phyloP scores from a whole-genome alignment of 192 early-diverging fungal species.

The Piromyces finnis region DNA sequence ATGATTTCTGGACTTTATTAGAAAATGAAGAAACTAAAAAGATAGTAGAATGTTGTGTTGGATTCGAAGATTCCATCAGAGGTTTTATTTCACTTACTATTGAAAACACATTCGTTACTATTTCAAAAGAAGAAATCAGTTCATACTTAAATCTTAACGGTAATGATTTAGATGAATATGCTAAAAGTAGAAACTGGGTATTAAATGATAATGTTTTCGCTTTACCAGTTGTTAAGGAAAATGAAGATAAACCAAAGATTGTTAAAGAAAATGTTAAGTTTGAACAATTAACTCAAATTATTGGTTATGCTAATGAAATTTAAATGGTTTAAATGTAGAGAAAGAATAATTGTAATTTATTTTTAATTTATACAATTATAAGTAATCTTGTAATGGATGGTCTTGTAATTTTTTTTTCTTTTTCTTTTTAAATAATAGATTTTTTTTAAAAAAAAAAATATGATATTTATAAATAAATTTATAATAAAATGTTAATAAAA shows the following conservation, averaged over 20 bases:
- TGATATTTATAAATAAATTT: too few species aligned
- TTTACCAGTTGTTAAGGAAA: constrained; percentile 66
- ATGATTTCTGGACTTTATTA: constrained; percentile 9
- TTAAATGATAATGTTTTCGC: constrained; percentile 35
- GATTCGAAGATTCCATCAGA: constrained; percentile 58
- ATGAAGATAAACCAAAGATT: constrained; percentile 66
- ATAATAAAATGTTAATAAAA: too few species aligned
- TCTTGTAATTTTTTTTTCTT: too few species aligned
- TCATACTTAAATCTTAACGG: constrained; percentile 49
- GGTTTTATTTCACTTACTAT: constrained; percentile 53
- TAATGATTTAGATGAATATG: constrained; percentile 37
- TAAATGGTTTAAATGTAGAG: background rate
- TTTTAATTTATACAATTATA: too few species aligned
- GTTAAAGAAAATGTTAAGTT: constrained; percentile 80
- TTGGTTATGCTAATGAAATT: background rate
- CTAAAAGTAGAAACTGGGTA: constrained; percentile 43
- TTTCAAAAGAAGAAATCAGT: constrained; percentile 32
- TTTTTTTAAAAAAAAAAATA: too few species aligned
- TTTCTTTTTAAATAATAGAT: too few species aligned
- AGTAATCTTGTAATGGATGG: too few species aligned
- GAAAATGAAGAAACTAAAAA: constrained; percentile 31
- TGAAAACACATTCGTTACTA: constrained; percentile 65
- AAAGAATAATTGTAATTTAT: too few species aligned
- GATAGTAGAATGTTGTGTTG: constrained; percentile 36
- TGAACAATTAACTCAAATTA: constrained; percentile 20